Base-by-base conservation (phyloP, 768 basidiomycete species). In the Serendipita sp. region DNA sequence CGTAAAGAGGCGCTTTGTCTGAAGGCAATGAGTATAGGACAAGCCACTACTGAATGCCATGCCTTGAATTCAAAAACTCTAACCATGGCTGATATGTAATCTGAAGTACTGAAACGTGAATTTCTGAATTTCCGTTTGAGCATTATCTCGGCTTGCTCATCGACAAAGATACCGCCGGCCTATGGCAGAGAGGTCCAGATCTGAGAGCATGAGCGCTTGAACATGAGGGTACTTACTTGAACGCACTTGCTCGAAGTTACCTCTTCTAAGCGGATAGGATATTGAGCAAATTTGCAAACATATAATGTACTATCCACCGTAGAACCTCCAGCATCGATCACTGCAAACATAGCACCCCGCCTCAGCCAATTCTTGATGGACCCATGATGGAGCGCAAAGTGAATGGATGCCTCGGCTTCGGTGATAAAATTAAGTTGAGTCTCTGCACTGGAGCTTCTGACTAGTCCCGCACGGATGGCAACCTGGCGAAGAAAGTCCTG, bases 401-500 rank as follows among this genome's bases (percentile, higher is more conserved):
- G 70, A 4, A 73, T 69, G 5, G 69, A 69, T 3, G 44, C 16
- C 27, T 66, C 50, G 16, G 65, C 62, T 15, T 66, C 67, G 0
- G 34, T 55, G 29, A 64, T 53, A 37, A 64, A 64, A 10, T 58
- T n/a, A 29, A 64, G 48, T 8, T 27, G 33, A 16, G 23, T n/a
- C 75, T 74, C 23, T 23, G 55, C 55, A 16, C 65, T 62, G 2
- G 6, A 40, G 37, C 37, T 40, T 6, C 37, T 13, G 37, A 40
- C 37, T 40, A 40, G 5, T 40, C 68, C 68, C 1, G 70, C 70
- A 11, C 52, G 53, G 44, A 71, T 69, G 13, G 69, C 69, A 15
- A 69, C 69, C 36, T 66, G 53, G 4, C 69, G 63, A 68, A 70
- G 69, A 2, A 65, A 63, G n/a, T 60, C 64, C 62, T 70, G 69